A percentile compares a stretch with the other conserved stretches of the same genome.
phyloP scores from a whole-genome alignment of 805 yeast species.

The Lipomyces orientalis region DNA sequence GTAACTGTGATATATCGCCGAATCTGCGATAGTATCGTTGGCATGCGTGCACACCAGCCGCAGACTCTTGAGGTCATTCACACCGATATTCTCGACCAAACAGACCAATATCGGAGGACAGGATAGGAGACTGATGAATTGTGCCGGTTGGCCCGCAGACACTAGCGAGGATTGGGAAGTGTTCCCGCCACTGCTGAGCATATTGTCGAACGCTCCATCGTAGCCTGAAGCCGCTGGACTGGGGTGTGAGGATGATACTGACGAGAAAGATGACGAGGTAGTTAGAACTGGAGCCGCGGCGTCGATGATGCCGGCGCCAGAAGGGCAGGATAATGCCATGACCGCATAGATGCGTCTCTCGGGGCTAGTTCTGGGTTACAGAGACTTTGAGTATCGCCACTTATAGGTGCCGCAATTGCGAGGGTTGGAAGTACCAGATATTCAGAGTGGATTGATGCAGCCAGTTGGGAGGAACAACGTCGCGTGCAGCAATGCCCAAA shows the following conservation, averaged over 20 bases:
- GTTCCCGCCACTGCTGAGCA: slow-evolving; percentile 1
- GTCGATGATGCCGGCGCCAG: background rate
- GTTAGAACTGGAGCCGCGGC: background rate
- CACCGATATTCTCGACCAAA: slow-evolving; percentile 6
- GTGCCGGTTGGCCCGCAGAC: background rate
- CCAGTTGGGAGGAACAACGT: too few relatives aligned
- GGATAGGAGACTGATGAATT: slow-evolving; percentile 7
- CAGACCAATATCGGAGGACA: slow-evolving; percentile 16
- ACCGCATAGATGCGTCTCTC: background rate
- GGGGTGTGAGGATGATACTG: background rate
- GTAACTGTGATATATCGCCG: slow-evolving; percentile 16
- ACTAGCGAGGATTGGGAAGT: background rate
- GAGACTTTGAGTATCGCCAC: too few relatives aligned
- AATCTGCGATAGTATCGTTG: slow-evolving; percentile 13
- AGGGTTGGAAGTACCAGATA: too few relatives aligned
- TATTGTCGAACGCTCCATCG: background rate
- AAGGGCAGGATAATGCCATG: background rate
- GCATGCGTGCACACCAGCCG: slow-evolving; percentile 25
- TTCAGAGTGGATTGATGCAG: too few relatives aligned
- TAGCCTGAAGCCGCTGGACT: background rate
- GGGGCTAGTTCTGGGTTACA: too few relatives aligned
- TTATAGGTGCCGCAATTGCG: too few relatives aligned
- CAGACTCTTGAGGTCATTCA: slow-evolving; percentile 17
- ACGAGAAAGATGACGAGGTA: background rate
- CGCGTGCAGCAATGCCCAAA: too few relatives aligned